phyloP scores from a whole-genome alignment of 2,329 filamentous ascomycete species.

The Byssoonygena ceratinophila region DNA sequence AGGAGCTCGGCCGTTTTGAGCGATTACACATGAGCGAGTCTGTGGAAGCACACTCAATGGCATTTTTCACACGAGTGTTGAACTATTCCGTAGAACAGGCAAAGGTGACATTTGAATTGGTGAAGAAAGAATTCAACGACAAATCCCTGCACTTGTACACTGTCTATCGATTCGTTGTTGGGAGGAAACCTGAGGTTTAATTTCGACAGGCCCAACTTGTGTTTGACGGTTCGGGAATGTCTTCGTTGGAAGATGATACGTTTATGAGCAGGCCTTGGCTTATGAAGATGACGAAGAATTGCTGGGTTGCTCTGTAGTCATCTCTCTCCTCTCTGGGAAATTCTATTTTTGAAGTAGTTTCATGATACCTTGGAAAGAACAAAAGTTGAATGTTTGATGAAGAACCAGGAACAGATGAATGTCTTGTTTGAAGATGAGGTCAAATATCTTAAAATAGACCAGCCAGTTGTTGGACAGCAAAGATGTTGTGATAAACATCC shows the following conservation, averaged over 20 bases:
- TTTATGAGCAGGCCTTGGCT: neutral
- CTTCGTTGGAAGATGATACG: neutral
- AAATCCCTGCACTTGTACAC: slow-evolving; percentile 12
- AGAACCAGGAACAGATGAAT: too few species aligned
- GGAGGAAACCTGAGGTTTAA: neutral
- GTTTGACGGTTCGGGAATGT: neutral
- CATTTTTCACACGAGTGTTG: slow-evolving; percentile 23
- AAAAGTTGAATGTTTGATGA: too few species aligned
- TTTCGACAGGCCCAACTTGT: neutral
- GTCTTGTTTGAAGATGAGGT: too few species aligned
- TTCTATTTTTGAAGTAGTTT: too few species aligned
- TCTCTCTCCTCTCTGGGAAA: neutral
- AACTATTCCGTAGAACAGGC: slow-evolving; percentile 27
- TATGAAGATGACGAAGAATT: neutral
- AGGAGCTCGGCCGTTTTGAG: slow-evolving; percentile 17
- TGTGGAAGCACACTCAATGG: slow-evolving; percentile 21
- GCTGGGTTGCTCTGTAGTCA: neutral
- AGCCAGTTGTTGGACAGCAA: too few species aligned
- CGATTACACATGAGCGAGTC: slow-evolving; percentile 21
- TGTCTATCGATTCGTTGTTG: slow-evolving; percentile 9
- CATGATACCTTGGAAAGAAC: neutral
- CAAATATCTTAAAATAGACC: too few species aligned
- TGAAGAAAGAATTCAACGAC: slow-evolving; percentile 12
- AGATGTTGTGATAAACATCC: too few species aligned
- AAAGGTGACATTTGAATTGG: slow-evolving; percentile 10